Conservation (phyloP, 2,329 filamentous ascomycete genomes). For the Cladosporium oxysporum region DNA sequence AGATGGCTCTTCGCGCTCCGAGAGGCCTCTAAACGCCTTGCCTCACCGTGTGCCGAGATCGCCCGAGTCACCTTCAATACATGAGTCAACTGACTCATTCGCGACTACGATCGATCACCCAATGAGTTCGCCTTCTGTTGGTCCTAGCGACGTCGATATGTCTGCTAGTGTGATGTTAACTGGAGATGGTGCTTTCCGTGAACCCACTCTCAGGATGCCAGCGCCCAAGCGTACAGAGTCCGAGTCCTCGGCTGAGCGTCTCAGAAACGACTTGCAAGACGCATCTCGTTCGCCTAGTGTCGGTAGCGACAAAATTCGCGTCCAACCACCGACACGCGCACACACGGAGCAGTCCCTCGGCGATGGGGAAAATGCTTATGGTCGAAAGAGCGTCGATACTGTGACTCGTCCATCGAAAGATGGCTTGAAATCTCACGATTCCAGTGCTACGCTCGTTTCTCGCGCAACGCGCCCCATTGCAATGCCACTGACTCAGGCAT, state of each 20-base stretch:
- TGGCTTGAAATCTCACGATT: conserved; percentile 23
- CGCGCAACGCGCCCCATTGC: conserved; percentile 21
- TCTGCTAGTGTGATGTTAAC: conserved; percentile 90
- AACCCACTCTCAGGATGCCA: conserved; percentile 61
- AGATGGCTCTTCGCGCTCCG: conserved; percentile 50
- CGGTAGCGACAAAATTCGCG: conserved; percentile 31
- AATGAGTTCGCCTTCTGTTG: conserved; percentile 25
- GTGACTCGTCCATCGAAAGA: conserved; percentile 9
- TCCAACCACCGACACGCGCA: conserved; percentile 33
- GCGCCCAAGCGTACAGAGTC: conserved; percentile 27
- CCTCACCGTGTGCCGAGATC: conserved; percentile 54
- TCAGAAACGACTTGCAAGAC: conserved; percentile 39
- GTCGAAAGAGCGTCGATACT: conserved; percentile 13
- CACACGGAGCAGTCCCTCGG: conserved; percentile 28
- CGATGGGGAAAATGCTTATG: conserved; percentile 11
- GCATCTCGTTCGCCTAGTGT: conserved; percentile 37
- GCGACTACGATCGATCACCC: conserved; percentile 39
- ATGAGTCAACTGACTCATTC: conserved; percentile 73
- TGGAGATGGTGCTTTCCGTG: conserved; percentile 84
- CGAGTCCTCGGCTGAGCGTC: conserved; percentile 28
- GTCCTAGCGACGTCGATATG: conserved; percentile 38
- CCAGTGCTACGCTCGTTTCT: not conserved
- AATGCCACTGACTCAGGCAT: conserved; percentile 69
- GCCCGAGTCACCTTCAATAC: conserved; percentile 52
- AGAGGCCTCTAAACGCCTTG: conserved; percentile 34